Conservation (phyloP, 768 basidiomycete species). For the Daedalea quercina region DNA sequence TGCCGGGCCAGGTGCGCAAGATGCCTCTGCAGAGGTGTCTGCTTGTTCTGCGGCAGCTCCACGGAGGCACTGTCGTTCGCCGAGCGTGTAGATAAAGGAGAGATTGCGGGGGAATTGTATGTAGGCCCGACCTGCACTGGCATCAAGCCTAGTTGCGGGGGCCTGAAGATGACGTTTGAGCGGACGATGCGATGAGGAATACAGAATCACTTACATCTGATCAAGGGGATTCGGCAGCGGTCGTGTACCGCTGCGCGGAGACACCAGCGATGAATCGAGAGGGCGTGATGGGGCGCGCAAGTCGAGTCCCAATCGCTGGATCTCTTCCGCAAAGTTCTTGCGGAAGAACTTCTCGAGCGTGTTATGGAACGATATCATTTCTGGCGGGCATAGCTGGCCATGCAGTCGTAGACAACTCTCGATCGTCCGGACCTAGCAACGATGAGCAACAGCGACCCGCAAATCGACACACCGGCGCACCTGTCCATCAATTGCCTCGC, state of each 20-base stretch:
- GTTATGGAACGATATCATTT: conserved; percentile 90
- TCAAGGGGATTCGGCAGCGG: neutral
- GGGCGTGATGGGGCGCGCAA: conserved; percentile 38
- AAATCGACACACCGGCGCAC: conserved; percentile 34
- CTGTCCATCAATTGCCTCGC: conserved; percentile 74
- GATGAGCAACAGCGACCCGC: neutral
- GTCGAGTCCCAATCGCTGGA: conserved; percentile 62
- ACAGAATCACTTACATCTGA: conserved; percentile 2
- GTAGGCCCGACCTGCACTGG: neutral
- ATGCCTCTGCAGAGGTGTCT: conserved; percentile 74
- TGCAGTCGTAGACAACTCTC: conserved; percentile 83
- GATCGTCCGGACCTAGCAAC: conserved; percentile 61
- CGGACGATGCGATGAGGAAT: neutral
- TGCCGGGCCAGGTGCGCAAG: conserved; percentile 77
- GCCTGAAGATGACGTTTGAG: neutral
- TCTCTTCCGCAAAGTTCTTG: conserved; percentile 81
- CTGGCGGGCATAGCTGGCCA: conserved; percentile 71
- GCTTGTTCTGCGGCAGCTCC: conserved; percentile 33
- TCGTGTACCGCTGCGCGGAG: conserved; percentile 8
- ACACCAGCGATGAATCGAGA: conserved; percentile 2
- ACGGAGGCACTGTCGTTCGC: conserved; percentile 9
- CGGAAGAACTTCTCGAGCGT: conserved; percentile 82
- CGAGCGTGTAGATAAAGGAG: conserved; percentile 12
- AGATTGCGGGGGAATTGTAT: conserved; percentile 8
- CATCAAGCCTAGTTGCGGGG: neutral